Evolutionary conservation across 2,329 filamentous ascomycete species (phyloP).

Genomic region (Lachnellula arida): DNA sequence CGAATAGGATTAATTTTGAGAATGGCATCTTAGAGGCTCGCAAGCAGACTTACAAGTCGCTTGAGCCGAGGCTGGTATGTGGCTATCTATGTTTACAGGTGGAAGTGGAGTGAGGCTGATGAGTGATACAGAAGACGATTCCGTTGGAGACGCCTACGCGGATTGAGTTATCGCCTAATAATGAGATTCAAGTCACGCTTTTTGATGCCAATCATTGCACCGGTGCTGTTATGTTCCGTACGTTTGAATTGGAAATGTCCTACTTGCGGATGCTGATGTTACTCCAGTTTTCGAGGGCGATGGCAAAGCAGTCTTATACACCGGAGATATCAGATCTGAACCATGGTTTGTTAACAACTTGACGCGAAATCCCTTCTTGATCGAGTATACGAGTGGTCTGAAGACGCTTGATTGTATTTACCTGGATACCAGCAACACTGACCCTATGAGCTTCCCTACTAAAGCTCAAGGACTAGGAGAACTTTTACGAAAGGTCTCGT

Average conservation of each 20-base stretch:
- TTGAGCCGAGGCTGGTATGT: conserved; percentile 61
- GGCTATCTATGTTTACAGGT: background rate
- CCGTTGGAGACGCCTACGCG: conserved; percentile 74
- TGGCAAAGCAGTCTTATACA: conserved; percentile 74
- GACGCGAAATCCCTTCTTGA: conserved; percentile 62
- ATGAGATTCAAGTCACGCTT: conserved; percentile 72
- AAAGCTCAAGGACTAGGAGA: conserved; percentile 74
- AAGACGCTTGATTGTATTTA: conserved; percentile 77
- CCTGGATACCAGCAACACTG: conserved; percentile 75
- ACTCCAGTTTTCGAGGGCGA: conserved; percentile 64
- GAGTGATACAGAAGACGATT: conserved; percentile 58
- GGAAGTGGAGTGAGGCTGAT: conserved; percentile 5
- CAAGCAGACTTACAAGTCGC: conserved; percentile 70
- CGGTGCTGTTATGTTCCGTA: conserved; percentile 83
- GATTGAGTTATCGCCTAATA: conserved; percentile 67
- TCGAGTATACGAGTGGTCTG: conserved; percentile 66
- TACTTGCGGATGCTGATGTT: conserved; percentile 1
- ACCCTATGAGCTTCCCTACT: conserved; percentile 45
- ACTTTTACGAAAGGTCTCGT: conserved; percentile 61
- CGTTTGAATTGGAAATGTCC: conserved; percentile 21
- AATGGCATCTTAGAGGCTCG: conserved; percentile 72
- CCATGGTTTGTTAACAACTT: conserved; percentile 78
- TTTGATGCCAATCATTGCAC: conserved; percentile 91
- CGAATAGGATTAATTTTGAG: conserved; percentile 76
- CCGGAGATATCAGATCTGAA: conserved; percentile 83